Evolutionary conservation across 495 filamentous ascomycete species (phyloP).

Genomic region (Neurospora sp.): DNA sequence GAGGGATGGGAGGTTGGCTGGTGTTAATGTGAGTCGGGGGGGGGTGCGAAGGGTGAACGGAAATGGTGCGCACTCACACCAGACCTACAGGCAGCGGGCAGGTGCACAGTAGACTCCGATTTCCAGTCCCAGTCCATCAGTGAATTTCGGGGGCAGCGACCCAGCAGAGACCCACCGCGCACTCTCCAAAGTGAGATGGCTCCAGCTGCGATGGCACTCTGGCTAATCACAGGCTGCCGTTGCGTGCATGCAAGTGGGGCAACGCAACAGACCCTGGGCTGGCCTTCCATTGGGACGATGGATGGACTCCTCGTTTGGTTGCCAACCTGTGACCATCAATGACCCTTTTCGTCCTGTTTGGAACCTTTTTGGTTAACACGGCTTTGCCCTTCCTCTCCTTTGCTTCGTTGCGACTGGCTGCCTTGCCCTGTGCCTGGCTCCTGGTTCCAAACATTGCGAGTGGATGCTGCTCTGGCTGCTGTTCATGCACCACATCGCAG

Average conservation of each 20-base stretch:
- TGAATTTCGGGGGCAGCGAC: neutral
- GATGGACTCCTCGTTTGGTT: neutral
- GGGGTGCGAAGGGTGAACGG: neutral
- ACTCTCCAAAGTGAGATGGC: neutral
- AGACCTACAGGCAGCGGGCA: neutral
- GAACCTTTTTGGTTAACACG: neutral
- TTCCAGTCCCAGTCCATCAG: neutral
- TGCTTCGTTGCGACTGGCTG: neutral
- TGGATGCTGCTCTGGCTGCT: neutral
- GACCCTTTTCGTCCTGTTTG: neutral
- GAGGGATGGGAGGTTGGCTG: neutral
- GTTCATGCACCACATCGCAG: neutral
- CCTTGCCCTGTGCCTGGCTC: neutral
- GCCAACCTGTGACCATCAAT: neutral
- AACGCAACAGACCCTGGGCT: neutral
- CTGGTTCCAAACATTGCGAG: neutral
- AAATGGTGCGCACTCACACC: neutral
- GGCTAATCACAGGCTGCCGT: neutral
- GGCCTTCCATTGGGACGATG: neutral
- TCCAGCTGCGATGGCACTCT: neutral
- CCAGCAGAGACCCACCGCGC: neutral
- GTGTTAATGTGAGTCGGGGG: neutral
- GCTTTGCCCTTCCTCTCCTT: neutral
- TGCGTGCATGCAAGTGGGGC: neutral
- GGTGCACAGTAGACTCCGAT: neutral